Percentiles rank a stretch among this genome's conserved stretches.
Conservation (phyloP, 257 asterid species). For the Rehmannia glutinosa region DNA sequence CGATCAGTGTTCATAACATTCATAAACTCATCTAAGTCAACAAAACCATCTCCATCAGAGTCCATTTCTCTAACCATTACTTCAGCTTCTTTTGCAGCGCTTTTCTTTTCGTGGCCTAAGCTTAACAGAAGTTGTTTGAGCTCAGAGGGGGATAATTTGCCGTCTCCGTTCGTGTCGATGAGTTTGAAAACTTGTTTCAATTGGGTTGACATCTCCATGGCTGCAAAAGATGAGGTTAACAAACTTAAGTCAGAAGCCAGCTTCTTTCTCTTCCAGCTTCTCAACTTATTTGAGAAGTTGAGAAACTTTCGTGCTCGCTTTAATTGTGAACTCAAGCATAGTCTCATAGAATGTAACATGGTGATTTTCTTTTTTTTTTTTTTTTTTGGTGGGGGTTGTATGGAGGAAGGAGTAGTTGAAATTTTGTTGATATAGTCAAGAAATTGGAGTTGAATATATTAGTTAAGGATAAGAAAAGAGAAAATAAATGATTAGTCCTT, state of each 20-base stretch:
- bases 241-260: constrained; percentile 23
- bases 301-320: constrained; percentile 21
- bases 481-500: constrained; percentile 3
- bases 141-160: constrained; percentile 54
- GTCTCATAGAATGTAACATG: constrained; percentile 31
- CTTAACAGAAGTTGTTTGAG: constrained; percentile 33
- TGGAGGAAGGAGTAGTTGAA: background rate
- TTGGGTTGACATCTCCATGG: constrained; percentile 45
- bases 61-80: constrained; percentile 65
- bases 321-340: constrained; percentile 26
- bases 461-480: background rate
- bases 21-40: constrained; percentile 65
- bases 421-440: constrained; percentile 21
- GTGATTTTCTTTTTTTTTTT: background rate
- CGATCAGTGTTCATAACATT: constrained; percentile 25
- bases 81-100: constrained; percentile 46
- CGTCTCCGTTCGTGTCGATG: constrained; percentile 67
- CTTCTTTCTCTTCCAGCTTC: constrained; percentile 20
- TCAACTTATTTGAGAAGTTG: constrained; percentile 13
- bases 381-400: background rate
- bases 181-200: constrained; percentile 51
- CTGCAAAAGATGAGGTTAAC: constrained; percentile 32
- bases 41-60: constrained; percentile 59
- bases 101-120: constrained; percentile 34
- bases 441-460: constrained; percentile 4